Conservation (phyloP, 78 protist species). For the Guillardia theta region DNA sequence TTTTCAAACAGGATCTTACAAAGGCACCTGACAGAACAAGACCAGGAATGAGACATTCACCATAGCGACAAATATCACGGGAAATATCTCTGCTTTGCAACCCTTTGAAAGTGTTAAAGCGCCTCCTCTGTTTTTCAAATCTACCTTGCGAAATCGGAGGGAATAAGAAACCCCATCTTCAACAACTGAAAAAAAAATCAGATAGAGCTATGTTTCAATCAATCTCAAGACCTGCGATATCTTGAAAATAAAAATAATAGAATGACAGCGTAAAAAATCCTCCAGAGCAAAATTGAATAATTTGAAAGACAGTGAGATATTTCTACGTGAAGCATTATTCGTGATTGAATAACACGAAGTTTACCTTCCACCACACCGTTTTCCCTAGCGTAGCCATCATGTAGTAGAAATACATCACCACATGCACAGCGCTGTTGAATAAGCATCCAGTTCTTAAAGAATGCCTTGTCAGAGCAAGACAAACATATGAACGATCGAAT, state of each 20-base stretch:
- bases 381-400: neutral
- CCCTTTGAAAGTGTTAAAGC: neutral
- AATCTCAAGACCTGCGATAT: neutral
- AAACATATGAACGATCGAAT: neutral
- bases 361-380: neutral
- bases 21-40: neutral
- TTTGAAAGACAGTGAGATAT: neutral
- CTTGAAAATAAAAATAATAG: neutral
- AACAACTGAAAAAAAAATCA: no score
- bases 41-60: neutral
- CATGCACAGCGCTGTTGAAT: conserved; percentile 61
- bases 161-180: neutral
- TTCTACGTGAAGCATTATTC: neutral
- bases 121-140: neutral
- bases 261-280: neutral
- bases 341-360: neutral
- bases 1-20: neutral
- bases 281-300: neutral
- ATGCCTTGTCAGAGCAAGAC: neutral
- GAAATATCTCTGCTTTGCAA: neutral
- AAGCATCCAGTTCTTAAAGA: neutral
- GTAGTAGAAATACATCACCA: conserved; percentile 65
- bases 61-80: neutral
- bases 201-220: no score
- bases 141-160: neutral